Evolutionary conservation across 768 basidiomycete species (phyloP).

Genomic region (Lactifluus volemus): DNA sequence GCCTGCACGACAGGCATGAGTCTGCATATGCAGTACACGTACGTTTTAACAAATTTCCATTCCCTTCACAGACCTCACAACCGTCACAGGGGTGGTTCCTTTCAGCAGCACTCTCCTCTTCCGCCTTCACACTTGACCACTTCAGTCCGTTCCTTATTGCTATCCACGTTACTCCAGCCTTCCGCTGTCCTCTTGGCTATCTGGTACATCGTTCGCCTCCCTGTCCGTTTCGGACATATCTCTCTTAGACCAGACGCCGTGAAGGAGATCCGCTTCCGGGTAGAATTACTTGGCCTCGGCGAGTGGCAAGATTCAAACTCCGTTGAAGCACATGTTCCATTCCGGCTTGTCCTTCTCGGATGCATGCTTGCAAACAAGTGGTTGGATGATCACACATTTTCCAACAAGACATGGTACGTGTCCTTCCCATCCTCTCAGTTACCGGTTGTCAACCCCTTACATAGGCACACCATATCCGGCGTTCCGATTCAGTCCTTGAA

Average conservation of each 20-base stretch:
- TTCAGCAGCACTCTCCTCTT: slow-evolving; percentile 33
- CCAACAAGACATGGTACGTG: slow-evolving; percentile 78
- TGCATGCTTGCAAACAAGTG: slow-evolving; percentile 86
- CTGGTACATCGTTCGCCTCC: slow-evolving; percentile 77
- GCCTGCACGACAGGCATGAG: slow-evolving; percentile 66
- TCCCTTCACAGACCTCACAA: background rate
- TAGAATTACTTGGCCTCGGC: slow-evolving; percentile 42
- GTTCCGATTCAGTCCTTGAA: slow-evolving; percentile 65
- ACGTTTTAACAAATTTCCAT: slow-evolving; percentile 26
- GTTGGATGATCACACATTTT: slow-evolving; percentile 84
- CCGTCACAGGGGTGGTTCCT: slow-evolving; percentile 6
- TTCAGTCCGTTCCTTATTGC: slow-evolving; percentile 61
- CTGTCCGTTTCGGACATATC: slow-evolving; percentile 53
- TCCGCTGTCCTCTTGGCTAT: slow-evolving; percentile 70
- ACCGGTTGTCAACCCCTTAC: background rate
- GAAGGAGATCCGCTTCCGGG: slow-evolving; percentile 58
- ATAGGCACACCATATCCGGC: slow-evolving; percentile 76
- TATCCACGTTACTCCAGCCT: slow-evolving; percentile 75
- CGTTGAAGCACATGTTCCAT: slow-evolving; percentile 52
- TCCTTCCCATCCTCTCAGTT: background rate
- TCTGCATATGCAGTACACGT: slow-evolving; percentile 51
- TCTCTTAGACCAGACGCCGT: slow-evolving; percentile 41
- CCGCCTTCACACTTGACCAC: slow-evolving; percentile 48
- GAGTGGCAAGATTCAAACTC: slow-evolving; percentile 37
- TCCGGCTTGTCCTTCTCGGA: slow-evolving; percentile 67